Evolutionary conservation across 768 basidiomycete species (phyloP), one percentile per base, ranked within the genome.

Genomic region (Obba rivulosa): DNA sequence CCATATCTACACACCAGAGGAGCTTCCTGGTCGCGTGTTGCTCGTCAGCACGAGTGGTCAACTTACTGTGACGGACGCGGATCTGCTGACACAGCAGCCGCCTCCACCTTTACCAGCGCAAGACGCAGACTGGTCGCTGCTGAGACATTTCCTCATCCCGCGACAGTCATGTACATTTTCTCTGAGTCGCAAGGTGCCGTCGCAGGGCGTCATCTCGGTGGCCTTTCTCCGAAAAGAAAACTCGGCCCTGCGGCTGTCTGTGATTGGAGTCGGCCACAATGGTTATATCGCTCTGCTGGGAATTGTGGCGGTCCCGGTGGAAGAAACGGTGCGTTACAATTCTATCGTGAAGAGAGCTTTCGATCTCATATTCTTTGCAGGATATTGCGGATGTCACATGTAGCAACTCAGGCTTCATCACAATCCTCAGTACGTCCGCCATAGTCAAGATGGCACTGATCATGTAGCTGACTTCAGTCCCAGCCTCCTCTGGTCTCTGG

Each of bases 1-100:
- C 17, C 73, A 57, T 46, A 64, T 78, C 39, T 65, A 63, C 52
- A 62, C 63, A 25, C 60, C 65, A 3, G 62, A 62, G 16, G 61
- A 58, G 17, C 47, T 66, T 25, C 51, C 53, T 4, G 46, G 60
- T 1, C 57, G 54, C 0, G 50, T 71, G 4, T 23, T 76, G 9
- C 52, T 73, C 13, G 57, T 73, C 7, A 68, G 66, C 18, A 46
- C 60, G 22, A 53, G 51, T 5, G 73, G 69, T 17, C 56, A 60
- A 18, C 47, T 76, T 31, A 62, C 61, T n/a, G 52, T 70, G 8
- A 55, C 62, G 18, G 57, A 66, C 45, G 43, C 44, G 3, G 65
- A 60, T 22, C 60, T 70, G 14, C 49, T 52, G 8, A 57, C 63
- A 11, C 62, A 59, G 49, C 50, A 55, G 41, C 44, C 45, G 21